phyloP scores from a whole-genome alignment of 768 basidiomycete species.

The Termitomyces sp. region DNA sequence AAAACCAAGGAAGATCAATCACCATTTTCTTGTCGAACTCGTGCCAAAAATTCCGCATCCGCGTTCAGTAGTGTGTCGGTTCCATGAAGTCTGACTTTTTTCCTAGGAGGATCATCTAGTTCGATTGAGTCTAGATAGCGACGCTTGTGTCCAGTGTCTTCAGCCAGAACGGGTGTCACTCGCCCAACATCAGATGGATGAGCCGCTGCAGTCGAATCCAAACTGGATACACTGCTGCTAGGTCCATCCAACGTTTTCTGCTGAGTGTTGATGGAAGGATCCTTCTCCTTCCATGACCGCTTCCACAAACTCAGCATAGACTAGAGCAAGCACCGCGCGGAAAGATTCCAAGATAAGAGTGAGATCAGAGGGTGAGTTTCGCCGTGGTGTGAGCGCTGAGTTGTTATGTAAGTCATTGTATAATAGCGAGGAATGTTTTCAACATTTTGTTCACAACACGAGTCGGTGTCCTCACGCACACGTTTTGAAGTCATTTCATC shows the following conservation, averaged over 20 bases:
- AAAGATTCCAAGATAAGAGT: not conserved
- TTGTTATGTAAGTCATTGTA: not conserved
- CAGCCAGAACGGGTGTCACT: not conserved
- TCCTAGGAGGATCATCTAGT: slow-evolving; percentile 5
- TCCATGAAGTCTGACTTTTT: slow-evolving; percentile 14
- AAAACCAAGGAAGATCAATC: slow-evolving; percentile 4
- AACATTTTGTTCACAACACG: not conserved
- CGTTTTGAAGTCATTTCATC: not conserved
- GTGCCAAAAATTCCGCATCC: slow-evolving; percentile 20
- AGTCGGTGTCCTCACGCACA: not conserved
- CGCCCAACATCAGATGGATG: slow-evolving; percentile 14
- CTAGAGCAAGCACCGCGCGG: not conserved
- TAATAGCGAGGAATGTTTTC: too few species aligned
- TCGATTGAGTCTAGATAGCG: slow-evolving; percentile 4
- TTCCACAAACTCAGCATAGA: slow-evolving; percentile 49
- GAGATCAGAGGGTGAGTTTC: not conserved
- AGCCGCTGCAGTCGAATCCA: slow-evolving; percentile 16
- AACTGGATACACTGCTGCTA: slow-evolving; percentile 19
- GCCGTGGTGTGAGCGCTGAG: too few species aligned
- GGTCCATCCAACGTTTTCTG: slow-evolving; percentile 23
- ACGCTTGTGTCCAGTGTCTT: slow-evolving; percentile 2
- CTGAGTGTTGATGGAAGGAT: slow-evolving; percentile 11
- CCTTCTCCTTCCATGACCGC: slow-evolving; percentile 39
- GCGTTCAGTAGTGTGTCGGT: slow-evolving; percentile 21
- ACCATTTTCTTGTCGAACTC: slow-evolving; percentile 33